phyloP scores from a whole-genome alignment of 176 grass and related monocot species.

The Cenchrus americanus region DNA sequence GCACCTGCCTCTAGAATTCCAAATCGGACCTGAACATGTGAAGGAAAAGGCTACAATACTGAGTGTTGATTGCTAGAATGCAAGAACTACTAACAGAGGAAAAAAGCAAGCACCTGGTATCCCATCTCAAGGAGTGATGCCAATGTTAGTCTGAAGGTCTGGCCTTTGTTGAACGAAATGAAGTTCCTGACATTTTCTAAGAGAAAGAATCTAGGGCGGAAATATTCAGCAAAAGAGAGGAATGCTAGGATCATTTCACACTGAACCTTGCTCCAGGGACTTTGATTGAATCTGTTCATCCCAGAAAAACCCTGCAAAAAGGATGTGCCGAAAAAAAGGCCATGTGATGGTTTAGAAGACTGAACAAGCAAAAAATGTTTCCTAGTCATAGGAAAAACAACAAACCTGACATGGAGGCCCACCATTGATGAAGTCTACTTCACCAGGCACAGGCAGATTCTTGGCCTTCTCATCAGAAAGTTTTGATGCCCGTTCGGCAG shows the following conservation, averaged over 20 bases:
- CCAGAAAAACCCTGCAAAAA: slow-evolving; percentile 69
- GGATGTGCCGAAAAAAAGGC: neutral
- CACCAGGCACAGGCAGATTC: slow-evolving; percentile 65
- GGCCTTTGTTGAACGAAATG: slow-evolving; percentile 77
- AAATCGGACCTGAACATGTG: slow-evolving; percentile 66
- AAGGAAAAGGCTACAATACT: neutral
- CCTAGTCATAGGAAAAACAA: neutral
- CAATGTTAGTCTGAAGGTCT: slow-evolving; percentile 67
- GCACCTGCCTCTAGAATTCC: slow-evolving; percentile 81
- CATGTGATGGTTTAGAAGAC: neutral
- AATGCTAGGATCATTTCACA: slow-evolving; percentile 86
- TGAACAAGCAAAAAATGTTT: neutral
- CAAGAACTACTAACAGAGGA: neutral
- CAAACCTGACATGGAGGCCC: slow-evolving; percentile 81
- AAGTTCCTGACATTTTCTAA: slow-evolving; percentile 82
- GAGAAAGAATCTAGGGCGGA: slow-evolving; percentile 67
- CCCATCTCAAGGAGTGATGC: slow-evolving; percentile 80
- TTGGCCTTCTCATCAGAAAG: slow-evolving; percentile 56
- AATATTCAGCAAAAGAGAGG: slow-evolving; percentile 76
- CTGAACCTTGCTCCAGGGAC: slow-evolving; percentile 85
- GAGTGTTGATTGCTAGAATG: neutral
- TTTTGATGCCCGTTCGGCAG: slow-evolving; percentile 51
- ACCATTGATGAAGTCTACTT: slow-evolving; percentile 89
- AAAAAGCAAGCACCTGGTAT: slow-evolving; percentile 61
- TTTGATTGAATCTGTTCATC: slow-evolving; percentile 80